These are phyloP conservation scores for Solanum pinnatisectum DNA, from an alignment of 257 asterid genomes.

Conservation along the genomic window DNA sequence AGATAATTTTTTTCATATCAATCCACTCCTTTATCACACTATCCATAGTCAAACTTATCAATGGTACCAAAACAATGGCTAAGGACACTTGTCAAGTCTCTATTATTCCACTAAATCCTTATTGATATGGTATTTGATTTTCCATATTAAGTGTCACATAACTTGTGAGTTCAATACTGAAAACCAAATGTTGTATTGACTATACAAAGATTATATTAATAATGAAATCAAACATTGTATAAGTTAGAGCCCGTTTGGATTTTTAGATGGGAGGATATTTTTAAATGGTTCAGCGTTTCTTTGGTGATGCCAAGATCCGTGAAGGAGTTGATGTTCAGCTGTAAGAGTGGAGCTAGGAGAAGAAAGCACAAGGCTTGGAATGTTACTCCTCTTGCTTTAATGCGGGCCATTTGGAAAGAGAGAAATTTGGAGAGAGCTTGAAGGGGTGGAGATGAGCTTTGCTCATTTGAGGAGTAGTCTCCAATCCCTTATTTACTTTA, in stretches of 20 bases:
- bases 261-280: neutral
- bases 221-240: neutral
- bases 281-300: neutral
- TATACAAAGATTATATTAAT: too few relatives aligned
- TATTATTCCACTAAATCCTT: neutral
- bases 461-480: neutral
- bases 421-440: neutral
- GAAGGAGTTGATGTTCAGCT: neutral
- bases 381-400: neutral
- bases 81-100: neutral
- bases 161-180: neutral
- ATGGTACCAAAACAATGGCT: neutral
- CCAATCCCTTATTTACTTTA: neutral
- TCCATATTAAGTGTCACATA: neutral
- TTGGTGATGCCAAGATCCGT: neutral
- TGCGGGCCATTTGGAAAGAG: neutral
- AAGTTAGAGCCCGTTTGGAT: neutral
- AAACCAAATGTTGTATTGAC: neutral
- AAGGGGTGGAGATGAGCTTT: neutral
- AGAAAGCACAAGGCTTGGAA: neutral
- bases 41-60: neutral
- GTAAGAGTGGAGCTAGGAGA: neutral
- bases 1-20: neutral
- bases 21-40: neutral
- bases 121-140: neutral